Percentiles rank a stretch among this genome's conserved stretches.
Conservation (phyloP, 169 alveolate genomes). For the Cryptosporidium tyzzeri region DNA sequence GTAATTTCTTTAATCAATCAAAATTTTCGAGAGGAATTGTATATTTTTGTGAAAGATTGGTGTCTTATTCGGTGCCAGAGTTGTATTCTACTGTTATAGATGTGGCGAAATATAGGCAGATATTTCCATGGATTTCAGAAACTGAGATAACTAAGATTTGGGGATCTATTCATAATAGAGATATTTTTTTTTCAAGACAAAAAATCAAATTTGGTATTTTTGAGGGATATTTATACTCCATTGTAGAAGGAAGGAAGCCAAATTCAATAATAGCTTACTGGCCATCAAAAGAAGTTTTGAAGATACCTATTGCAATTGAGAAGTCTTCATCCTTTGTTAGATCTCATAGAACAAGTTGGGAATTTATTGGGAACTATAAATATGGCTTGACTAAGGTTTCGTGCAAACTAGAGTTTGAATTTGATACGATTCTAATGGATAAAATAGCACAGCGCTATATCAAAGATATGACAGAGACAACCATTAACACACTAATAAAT, state of each 20-base stretch:
- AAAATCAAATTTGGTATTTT: neutral
- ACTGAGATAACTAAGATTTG: neutral
- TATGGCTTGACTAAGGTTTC: neutral
- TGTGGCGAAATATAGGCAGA: slow-evolving; percentile 2
- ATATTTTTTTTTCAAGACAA: neutral
- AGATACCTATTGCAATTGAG: neutral
- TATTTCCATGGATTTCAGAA: neutral
- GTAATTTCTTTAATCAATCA: neutral
- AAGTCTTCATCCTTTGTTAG: neutral
- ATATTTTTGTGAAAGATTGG: neutral
- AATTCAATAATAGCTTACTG: slow-evolving; percentile 5
- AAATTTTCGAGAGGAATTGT: neutral
- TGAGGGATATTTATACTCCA: neutral
- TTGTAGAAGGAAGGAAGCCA: neutral
- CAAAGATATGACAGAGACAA: neutral
- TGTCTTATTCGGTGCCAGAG: neutral
- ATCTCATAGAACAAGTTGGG: neutral
- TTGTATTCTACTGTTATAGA: neutral
- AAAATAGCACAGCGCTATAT: neutral
- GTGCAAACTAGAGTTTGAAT: neutral
- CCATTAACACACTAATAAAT: neutral
- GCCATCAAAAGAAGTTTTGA: neutral
- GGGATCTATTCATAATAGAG: too few relatives aligned
- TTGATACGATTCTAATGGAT: too few relatives aligned
- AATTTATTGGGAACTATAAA: neutral